Evolutionary conservation across 768 basidiomycete genomes (phyloP).

Genomic region (Suillus hirtellus): DNA sequence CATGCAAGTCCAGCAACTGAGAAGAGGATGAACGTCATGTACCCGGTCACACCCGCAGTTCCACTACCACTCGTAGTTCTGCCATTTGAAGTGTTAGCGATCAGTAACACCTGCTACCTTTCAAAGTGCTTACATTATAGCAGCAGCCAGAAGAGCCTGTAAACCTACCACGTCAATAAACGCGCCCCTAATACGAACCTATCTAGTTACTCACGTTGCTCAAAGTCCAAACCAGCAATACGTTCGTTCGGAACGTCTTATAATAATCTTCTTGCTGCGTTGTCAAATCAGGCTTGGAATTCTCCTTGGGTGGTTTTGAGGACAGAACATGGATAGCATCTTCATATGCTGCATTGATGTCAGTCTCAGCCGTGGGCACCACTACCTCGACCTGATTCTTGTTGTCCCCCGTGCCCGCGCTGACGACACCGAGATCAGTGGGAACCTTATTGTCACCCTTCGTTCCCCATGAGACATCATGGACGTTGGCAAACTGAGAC

Average conservation of each 20-base stretch:
- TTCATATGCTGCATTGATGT: conserved; percentile 88
- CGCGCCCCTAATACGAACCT: neutral
- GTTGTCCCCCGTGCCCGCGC: conserved; percentile 50
- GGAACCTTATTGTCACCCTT: conserved; percentile 89
- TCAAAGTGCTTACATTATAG: conserved; percentile 57
- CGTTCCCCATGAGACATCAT: conserved; percentile 95
- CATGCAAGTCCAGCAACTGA: conserved; percentile 87
- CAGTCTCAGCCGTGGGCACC: conserved; percentile 84
- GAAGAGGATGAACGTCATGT: conserved; percentile 87
- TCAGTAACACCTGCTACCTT: neutral
- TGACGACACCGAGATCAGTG: conserved; percentile 85
- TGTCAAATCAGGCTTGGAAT: conserved; percentile 56
- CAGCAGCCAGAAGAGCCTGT: conserved; percentile 71
- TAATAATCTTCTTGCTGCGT: conserved; percentile 87
- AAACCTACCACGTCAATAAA: conserved; percentile 16
- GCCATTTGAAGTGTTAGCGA: conserved; percentile 2
- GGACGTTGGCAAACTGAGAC: conserved; percentile 76
- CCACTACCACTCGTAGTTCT: conserved; percentile 49
- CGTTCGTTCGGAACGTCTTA: conserved; percentile 84
- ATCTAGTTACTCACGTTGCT: conserved; percentile 58
- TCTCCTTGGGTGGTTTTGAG: conserved; percentile 75
- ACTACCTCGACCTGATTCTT: conserved; percentile 85
- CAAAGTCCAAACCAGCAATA: conserved; percentile 86
- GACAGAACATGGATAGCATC: conserved; percentile 84
- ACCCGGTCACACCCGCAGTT: conserved; percentile 67